These are phyloP conservation scores for Nakataea oryzae DNA, from an alignment of 2,329 filamentous ascomycete species.

Conservation along the genomic window DNA sequence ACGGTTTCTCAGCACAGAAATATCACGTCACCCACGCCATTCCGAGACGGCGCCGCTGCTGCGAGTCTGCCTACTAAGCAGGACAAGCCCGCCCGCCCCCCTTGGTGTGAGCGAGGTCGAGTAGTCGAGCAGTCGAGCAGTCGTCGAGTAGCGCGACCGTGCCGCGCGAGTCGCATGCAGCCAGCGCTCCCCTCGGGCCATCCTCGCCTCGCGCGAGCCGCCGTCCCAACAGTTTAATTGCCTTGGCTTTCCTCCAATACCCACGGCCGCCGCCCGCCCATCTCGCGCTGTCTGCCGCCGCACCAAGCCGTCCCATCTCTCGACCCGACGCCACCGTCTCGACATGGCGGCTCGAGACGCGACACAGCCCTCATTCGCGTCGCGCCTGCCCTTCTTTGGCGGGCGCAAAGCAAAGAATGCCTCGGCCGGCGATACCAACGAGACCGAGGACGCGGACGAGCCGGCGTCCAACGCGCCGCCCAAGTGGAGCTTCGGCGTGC, in stretches of 20 bases:
- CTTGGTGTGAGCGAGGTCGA: no score
- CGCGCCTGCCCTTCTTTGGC: constrained; percentile 1
- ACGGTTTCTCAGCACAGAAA: no score
- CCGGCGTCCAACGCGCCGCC: constrained; percentile 11
- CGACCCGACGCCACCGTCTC: neutral
- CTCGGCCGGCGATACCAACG: neutral
- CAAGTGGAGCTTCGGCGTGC: constrained; percentile 63
- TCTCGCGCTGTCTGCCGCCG: neutral
- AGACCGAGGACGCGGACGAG: neutral
- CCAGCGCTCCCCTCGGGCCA: neutral
- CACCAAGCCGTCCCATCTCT: neutral
- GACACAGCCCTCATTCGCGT: neutral
- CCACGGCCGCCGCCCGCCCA: neutral
- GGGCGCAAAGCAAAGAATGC: neutral
- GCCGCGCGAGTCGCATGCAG: neutral
- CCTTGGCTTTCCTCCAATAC: neutral
- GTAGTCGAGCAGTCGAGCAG: no score
- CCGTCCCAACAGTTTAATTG: neutral
- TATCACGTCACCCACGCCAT: constrained; percentile 1
- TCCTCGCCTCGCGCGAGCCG: neutral
- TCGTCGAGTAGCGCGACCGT: neutral
- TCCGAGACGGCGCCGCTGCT: neutral
- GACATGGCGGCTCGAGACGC: neutral
- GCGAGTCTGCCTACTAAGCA: neutral
- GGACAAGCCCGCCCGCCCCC: neutral